These are phyloP conservation scores for Leccinum fallax DNA, from an alignment of 1,284 basidiomycete genomes.

Conservation along the genomic window DNA sequence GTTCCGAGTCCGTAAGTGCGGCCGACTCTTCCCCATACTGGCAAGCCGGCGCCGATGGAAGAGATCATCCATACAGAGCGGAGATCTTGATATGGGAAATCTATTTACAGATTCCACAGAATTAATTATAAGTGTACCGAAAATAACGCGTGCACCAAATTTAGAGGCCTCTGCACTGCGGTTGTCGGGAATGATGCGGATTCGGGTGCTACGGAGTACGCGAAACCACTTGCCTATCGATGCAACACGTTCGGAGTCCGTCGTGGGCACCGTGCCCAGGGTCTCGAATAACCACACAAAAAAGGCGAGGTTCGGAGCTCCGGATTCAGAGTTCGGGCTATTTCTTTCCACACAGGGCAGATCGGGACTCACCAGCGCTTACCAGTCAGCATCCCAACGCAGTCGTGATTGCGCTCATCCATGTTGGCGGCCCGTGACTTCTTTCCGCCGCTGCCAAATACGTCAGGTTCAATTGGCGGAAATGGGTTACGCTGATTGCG, in stretches of 20 bases:
- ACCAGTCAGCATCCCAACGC: background rate
- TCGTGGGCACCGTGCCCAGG: background rate
- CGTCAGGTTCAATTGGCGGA: background rate
- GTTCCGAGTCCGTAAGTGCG: background rate
- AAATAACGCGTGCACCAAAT: background rate
- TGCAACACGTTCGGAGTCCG: background rate
- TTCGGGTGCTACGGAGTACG: background rate
- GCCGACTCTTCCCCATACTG: background rate
- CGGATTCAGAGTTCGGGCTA: background rate
- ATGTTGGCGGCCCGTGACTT: too few relatives aligned
- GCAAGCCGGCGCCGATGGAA: background rate
- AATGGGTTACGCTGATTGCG: background rate
- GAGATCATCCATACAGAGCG: background rate
- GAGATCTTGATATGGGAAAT: background rate
- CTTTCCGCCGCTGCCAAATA: background rate
- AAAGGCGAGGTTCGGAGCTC: background rate
- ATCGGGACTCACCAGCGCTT: background rate
- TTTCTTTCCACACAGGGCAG: background rate
- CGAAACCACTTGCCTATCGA: background rate
- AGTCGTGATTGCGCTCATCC: too few relatives aligned
- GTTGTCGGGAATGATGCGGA: background rate
- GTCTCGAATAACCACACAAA: background rate
- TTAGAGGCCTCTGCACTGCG: background rate
- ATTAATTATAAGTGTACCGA: background rate
- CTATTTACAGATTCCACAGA: conserved; percentile 1